Conservation (phyloP, 108 stramenopile species). For the Pelagomonas calceolata region DNA sequence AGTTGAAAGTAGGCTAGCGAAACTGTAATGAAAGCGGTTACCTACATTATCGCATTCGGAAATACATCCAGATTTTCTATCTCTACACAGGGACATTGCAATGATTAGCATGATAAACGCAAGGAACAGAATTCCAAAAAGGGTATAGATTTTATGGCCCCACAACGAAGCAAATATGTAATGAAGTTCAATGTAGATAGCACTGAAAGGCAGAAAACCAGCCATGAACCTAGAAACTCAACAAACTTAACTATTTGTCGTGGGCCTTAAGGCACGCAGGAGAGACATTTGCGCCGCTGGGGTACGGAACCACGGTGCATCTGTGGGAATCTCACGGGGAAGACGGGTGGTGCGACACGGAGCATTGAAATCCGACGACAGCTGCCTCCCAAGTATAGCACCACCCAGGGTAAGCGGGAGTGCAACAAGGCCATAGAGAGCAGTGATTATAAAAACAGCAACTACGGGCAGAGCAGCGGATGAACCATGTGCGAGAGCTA, state of each 20-base stretch:
- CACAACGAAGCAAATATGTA: constrained; percentile 97
- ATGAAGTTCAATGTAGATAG: constrained; percentile 94
- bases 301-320: constrained; percentile 60
- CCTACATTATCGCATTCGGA: constrained; percentile 24
- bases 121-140: constrained; percentile 90
- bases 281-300: constrained; percentile 53
- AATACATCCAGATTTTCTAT: no score
- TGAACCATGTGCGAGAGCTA: constrained; percentile 76
- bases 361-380: constrained; percentile 73
- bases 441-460: constrained; percentile 71
- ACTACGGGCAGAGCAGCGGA: constrained; percentile 87
- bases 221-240: constrained; percentile 48
- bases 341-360: constrained; percentile 95
- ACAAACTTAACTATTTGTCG: no score
- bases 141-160: constrained; percentile 97
- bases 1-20: constrained; percentile 94
- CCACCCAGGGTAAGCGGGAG: constrained; percentile 84
- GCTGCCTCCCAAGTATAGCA: constrained; percentile 77
- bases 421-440: constrained; percentile 62
- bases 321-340: constrained; percentile 79
- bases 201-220: constrained; percentile 95
- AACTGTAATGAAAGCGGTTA: constrained; percentile 83
- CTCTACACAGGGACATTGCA: constrained; percentile 1
- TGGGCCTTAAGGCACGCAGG: no score
- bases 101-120: constrained; percentile 82